phyloP scores from a whole-genome alignment of 805 yeast species.

The Saturnispora ahearnii region DNA sequence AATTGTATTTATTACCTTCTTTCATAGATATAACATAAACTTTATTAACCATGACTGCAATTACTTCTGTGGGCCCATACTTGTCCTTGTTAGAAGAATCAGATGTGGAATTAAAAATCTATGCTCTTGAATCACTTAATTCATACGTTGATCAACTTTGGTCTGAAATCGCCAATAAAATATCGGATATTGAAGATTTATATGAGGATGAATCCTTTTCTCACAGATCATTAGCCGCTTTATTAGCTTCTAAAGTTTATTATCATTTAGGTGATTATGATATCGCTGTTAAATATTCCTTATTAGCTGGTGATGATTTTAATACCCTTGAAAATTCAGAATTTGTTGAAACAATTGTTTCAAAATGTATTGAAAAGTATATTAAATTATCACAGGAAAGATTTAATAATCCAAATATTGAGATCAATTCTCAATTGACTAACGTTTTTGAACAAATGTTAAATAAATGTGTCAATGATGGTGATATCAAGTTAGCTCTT shows the following conservation, averaged over 20 bases:
- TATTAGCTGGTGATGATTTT: conserved; percentile 75
- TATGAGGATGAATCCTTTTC: conserved; percentile 72
- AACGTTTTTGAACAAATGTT: conserved; percentile 82
- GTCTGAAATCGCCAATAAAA: conserved; percentile 93
- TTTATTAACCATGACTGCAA: conserved; percentile 20
- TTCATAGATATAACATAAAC: not conserved
- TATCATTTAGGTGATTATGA: conserved; percentile 93
- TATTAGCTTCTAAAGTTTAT: conserved; percentile 80
- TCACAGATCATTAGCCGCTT: conserved; percentile 75
- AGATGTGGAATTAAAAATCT: conserved; percentile 66
- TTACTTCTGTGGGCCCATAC: conserved; percentile 81
- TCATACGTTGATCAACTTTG: conserved; percentile 82
- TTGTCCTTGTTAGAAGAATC: conserved; percentile 82
- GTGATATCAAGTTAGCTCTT: conserved; percentile 71
- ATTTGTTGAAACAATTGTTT: conserved; percentile 86
- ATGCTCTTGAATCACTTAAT: conserved; percentile 78
- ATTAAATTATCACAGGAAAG: conserved; percentile 50
- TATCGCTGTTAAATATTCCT: conserved; percentile 79
- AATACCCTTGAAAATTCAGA: conserved; percentile 70
- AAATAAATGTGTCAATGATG: conserved; percentile 58
- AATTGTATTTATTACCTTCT: not conserved
- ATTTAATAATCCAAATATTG: conserved; percentile 26
- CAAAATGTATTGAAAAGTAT: conserved; percentile 84
- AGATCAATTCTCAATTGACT: conserved; percentile 53
- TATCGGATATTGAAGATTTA: conserved; percentile 81